Conservation (phyloP, 805 yeast species). For the Ogataea ramenticola region DNA sequence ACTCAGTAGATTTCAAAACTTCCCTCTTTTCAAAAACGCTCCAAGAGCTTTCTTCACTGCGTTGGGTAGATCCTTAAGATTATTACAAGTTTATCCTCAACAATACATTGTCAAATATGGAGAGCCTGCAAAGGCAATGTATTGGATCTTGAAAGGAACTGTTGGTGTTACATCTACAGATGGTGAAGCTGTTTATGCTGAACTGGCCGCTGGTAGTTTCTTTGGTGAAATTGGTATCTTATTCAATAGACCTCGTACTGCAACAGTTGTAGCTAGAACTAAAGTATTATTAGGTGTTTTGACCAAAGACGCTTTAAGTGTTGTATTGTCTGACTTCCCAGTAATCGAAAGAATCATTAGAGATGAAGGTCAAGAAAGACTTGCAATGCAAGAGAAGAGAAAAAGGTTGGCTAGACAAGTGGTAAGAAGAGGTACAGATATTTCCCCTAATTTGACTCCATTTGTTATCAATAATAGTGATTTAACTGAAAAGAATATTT, state of each 20-base stretch:
- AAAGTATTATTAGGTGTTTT: conserved; percentile 62
- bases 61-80: conserved; percentile 47
- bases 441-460: conserved; percentile 25
- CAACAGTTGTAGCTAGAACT: conserved; percentile 66
- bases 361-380: conserved; percentile 73
- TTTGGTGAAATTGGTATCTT: conserved; percentile 78
- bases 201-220: conserved; percentile 58
- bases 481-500: background rate
- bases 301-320: conserved; percentile 53
- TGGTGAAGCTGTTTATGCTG: conserved; percentile 71
- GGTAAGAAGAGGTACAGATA: conserved; percentile 2
- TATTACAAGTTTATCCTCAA: conserved; percentile 60
- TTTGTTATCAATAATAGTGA: background rate
- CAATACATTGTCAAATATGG: conserved; percentile 65
- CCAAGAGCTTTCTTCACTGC: conserved; percentile 58
- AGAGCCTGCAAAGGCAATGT: conserved; percentile 69
- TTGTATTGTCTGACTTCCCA: conserved; percentile 58
- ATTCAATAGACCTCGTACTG: conserved; percentile 70
- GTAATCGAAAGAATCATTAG: conserved; percentile 58
- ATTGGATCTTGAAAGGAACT: conserved; percentile 70
- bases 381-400: conserved; percentile 63
- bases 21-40: conserved; percentile 60
- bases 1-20: conserved; percentile 44
- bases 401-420: conserved; percentile 25
- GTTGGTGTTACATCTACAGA: conserved; percentile 74